These are phyloP conservation scores for Penicillium pancosmium DNA, from an alignment of 495 filamentous ascomycete genomes.

Conservation along the genomic window DNA sequence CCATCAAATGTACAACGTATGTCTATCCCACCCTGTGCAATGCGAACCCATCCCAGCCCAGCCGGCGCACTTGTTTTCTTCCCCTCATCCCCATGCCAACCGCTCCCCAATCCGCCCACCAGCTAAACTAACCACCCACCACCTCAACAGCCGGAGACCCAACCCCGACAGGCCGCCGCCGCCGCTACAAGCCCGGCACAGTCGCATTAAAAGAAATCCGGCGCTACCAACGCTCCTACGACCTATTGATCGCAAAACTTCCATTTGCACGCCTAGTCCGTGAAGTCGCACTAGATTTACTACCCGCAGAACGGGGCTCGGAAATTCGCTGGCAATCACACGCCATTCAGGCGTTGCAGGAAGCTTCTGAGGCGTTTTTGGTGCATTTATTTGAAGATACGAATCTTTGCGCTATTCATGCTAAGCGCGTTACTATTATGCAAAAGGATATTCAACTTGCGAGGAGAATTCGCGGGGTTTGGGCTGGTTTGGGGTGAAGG, in stretches of 20 bases:
- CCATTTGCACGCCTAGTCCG: constrained; percentile 89
- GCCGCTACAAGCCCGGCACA: constrained; percentile 83
- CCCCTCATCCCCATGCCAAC: not conserved
- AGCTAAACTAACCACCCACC: constrained; percentile 6
- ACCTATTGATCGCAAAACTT: constrained; percentile 77
- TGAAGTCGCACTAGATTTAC: constrained; percentile 71
- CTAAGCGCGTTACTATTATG: constrained; percentile 96
- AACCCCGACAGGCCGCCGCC: constrained; percentile 60
- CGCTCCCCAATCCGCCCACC: not conserved
- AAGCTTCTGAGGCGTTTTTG: constrained; percentile 89
- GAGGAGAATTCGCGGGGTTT: constrained; percentile 74
- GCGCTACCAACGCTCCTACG: constrained; percentile 77
- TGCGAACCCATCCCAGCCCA: not conserved
- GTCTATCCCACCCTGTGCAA: not conserved
- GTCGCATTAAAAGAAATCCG: constrained; percentile 85
- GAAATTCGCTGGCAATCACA: constrained; percentile 90
- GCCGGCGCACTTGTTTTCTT: not conserved
- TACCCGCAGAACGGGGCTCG: constrained; percentile 50
- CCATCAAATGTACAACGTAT: constrained; percentile 45
- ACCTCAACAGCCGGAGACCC: constrained; percentile 66
- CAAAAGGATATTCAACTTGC: constrained; percentile 95
- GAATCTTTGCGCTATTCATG: constrained; percentile 93
- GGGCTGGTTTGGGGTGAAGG: constrained; percentile 53
- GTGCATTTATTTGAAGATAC: constrained; percentile 95
- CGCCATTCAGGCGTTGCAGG: constrained; percentile 86